Conservation (phyloP, 1,139 yeast genomes). For the Saccharomyces hybrid region DNA sequence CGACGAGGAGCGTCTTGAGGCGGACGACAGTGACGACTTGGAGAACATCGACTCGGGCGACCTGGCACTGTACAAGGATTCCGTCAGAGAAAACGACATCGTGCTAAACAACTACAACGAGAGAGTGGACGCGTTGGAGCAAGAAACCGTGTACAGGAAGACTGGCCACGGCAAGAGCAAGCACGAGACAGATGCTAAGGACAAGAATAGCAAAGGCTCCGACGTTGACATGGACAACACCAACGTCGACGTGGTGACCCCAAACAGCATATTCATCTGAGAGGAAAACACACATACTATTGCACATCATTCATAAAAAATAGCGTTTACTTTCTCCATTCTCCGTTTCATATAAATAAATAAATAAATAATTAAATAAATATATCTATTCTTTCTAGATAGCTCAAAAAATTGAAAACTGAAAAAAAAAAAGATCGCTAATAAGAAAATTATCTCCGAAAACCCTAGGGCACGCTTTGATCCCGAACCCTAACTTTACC, state of each 20-base stretch:
- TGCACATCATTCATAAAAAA: neutral
- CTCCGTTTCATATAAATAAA: neutral
- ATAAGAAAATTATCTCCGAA: neutral
- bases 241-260: slow-evolving; percentile 4
- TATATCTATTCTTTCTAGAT: neutral
- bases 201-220: neutral
- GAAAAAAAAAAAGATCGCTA: neutral
- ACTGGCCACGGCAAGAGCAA: slow-evolving; percentile 2
- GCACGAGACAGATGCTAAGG: slow-evolving; percentile 3
- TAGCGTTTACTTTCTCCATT: neutral
- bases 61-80: slow-evolving; percentile 31
- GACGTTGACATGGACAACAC: slow-evolving; percentile 6
- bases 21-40: slow-evolving; percentile 20
- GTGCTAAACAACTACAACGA: slow-evolving; percentile 33
- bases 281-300: neutral
- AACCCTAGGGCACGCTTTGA: neutral
- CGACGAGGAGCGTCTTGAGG: slow-evolving; percentile 17
- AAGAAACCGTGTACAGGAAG: slow-evolving; percentile 26
- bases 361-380: neutral
- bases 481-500: neutral
- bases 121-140: slow-evolving; percentile 31
- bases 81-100: slow-evolving; percentile 32
- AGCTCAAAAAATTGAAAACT: neutral
- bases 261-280: slow-evolving; percentile 4
- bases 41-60: slow-evolving; percentile 27